phyloP scores from a whole-genome alignment of 2,329 filamentous ascomycete genomes.

The Diaporthe citri region DNA sequence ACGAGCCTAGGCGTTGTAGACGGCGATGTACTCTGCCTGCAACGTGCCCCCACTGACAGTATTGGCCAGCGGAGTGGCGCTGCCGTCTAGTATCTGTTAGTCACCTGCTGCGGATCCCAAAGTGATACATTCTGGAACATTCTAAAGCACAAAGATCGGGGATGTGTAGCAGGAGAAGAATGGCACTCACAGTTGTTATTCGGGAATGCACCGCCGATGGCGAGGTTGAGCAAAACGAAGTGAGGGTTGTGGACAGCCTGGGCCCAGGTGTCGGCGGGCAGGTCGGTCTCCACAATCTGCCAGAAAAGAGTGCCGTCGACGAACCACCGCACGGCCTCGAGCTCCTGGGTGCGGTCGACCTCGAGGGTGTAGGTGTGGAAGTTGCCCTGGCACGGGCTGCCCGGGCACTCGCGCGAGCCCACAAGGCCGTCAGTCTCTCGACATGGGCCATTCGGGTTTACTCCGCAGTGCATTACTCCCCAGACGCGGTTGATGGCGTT shows the following conservation, averaged over 20 bases:
- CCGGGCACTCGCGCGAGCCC: constrained; percentile 20
- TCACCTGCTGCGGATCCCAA: too few species aligned
- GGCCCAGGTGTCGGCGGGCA: constrained; percentile 11
- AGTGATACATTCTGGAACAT: too few species aligned
- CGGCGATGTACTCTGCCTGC: constrained; percentile 23
- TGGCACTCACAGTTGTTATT: too few species aligned
- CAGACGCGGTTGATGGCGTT: constrained; percentile 59
- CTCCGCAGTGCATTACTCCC: constrained; percentile 64
- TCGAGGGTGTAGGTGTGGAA: constrained; percentile 29
- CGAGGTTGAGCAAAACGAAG: constrained; percentile 2
- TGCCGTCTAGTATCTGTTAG: too few species aligned
- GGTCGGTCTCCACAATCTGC: constrained; percentile 17
- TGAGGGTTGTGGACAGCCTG: constrained; percentile 18
- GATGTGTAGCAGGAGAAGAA: too few species aligned
- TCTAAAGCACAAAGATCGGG: too few species aligned
- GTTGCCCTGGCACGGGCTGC: constrained; percentile 18
- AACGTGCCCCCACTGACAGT: constrained; percentile 12
- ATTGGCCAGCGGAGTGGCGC: background rate
- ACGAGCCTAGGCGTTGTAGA: constrained; percentile 5
- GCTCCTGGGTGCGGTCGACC: constrained; percentile 22
- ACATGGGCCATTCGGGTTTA: constrained; percentile 59
- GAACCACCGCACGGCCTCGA: constrained; percentile 20
- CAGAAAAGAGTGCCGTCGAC: constrained; percentile 24
- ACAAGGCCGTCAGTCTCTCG: constrained; percentile 14
- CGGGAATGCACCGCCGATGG: constrained; percentile 1